These are phyloP conservation scores for Tuber indicum DNA, from an alignment of 495 filamentous ascomycete species.

Conservation along the genomic window DNA sequence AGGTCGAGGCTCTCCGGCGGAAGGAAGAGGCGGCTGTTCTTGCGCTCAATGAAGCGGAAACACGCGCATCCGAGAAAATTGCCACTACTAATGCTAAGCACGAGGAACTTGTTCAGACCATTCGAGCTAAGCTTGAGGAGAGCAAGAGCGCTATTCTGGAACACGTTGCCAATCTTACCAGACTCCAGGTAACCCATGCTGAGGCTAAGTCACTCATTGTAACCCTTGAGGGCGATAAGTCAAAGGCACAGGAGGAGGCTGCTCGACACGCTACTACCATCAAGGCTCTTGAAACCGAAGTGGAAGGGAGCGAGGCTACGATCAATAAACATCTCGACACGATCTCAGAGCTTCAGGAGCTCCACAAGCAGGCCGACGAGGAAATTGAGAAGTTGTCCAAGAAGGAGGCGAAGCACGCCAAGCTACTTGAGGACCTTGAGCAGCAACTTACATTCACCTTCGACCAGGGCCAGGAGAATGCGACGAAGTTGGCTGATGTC, in stretches of 20 bases:
- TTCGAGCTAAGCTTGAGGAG: constrained; percentile 38
- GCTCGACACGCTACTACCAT: constrained; percentile 53
- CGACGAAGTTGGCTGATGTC: constrained; percentile 68
- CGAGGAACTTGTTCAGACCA: constrained; percentile 30
- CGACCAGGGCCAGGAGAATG: constrained; percentile 77
- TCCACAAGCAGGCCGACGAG: constrained; percentile 35
- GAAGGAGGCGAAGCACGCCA: constrained; percentile 75
- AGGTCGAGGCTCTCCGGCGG: constrained; percentile 45
- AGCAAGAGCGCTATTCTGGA: constrained; percentile 32
- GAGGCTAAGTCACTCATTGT: constrained; percentile 48
- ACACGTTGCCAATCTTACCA: constrained; percentile 45
- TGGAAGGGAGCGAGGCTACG: constrained; percentile 67
- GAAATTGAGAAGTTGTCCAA: constrained; percentile 55
- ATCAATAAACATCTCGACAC: constrained; percentile 56
- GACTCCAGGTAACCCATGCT: constrained; percentile 47
- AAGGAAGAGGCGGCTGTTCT: constrained; percentile 44
- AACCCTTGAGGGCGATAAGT: constrained; percentile 60
- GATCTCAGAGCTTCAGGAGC: constrained; percentile 42
- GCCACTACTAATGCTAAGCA: constrained; percentile 22
- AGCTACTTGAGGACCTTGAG: constrained; percentile 89
- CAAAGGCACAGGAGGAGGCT: constrained; percentile 49
- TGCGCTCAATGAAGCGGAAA: constrained; percentile 35
- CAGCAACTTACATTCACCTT: constrained; percentile 93
- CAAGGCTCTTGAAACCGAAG: constrained; percentile 60
- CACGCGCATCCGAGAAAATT: constrained; percentile 22